phyloP scores from a whole-genome alignment of 2,329 filamentous ascomycete species.

The Keithomyces neogunnii region DNA sequence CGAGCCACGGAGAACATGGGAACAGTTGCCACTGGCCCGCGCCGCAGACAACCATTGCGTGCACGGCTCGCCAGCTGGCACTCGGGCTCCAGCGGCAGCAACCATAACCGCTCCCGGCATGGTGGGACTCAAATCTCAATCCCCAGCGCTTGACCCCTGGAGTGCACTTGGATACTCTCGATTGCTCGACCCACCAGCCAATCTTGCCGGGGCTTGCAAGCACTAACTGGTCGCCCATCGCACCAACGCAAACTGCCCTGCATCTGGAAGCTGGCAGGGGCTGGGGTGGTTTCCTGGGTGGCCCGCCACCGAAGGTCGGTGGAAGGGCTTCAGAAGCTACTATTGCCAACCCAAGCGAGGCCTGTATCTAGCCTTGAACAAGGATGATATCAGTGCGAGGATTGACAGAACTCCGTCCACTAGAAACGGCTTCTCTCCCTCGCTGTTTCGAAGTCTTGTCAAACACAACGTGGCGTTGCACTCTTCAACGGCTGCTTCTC shows the following conservation, averaged over 20 bases:
- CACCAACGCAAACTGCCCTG: not conserved
- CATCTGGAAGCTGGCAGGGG: not conserved
- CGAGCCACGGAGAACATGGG: not conserved
- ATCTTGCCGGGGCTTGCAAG: too few species aligned
- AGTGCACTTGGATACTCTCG: too few species aligned
- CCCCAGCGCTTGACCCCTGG: too few species aligned
- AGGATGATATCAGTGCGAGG: not conserved
- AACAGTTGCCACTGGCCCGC: slow-evolving; percentile 5
- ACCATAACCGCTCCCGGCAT: slow-evolving; percentile 3
- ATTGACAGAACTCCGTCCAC: not conserved
- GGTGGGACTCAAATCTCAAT: not conserved
- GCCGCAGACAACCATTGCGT: not conserved
- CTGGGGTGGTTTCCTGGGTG: too few species aligned
- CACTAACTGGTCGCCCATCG: not conserved
- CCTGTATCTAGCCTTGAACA: too few species aligned
- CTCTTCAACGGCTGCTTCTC: not conserved
- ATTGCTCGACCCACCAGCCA: too few species aligned
- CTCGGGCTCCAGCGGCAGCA: not conserved
- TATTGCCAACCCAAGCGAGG: too few species aligned
- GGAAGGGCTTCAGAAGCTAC: not conserved
- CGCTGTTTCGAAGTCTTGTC: not conserved
- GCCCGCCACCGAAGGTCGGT: not conserved
- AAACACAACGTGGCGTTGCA: not conserved
- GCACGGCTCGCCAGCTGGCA: slow-evolving; percentile 1
- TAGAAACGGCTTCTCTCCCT: not conserved